These are phyloP conservation scores for Aspergillus asperescens DNA, from an alignment of 495 filamentous ascomycete genomes.

Conservation along the genomic window DNA sequence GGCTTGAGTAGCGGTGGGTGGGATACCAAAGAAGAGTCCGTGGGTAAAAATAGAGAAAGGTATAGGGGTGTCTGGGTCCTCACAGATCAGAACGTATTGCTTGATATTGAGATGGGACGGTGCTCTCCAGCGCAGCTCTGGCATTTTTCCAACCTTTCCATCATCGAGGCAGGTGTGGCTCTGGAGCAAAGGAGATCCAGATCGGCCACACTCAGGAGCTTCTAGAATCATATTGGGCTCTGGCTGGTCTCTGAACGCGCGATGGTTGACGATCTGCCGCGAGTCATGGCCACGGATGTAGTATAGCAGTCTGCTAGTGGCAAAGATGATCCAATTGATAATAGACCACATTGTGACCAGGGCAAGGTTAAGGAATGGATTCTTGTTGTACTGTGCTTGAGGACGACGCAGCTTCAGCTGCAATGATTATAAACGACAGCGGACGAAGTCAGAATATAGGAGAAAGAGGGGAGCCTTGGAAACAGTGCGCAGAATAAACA, in stretches of 20 bases:
- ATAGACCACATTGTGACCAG: conserved; percentile 16
- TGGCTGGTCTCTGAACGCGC: conserved; percentile 27
- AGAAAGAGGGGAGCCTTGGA: background rate
- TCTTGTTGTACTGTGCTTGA: no score
- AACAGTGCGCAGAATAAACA: background rate
- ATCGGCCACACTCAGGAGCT: conserved; percentile 35
- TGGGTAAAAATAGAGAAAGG: conserved; percentile 42
- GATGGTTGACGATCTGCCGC: conserved; percentile 21
- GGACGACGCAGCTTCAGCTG: background rate
- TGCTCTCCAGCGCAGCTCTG: conserved; percentile 36
- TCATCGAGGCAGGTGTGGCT: conserved; percentile 33
- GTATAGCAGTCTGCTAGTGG: conserved; percentile 22
- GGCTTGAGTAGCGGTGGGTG: conserved; percentile 26
- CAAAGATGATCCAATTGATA: conserved; percentile 22
- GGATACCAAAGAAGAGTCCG: conserved; percentile 43
- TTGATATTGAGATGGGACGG: conserved; percentile 27
- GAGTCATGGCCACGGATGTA: conserved; percentile 28
- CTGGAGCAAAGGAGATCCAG: conserved; percentile 28
- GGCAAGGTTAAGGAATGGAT: no score
- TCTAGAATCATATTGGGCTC: conserved; percentile 40
- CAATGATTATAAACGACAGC: background rate
- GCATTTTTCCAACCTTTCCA: conserved; percentile 36
- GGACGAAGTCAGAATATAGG: conserved; percentile 1
- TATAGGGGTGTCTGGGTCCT: conserved; percentile 48
- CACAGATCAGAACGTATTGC: conserved; percentile 46